phyloP scores from a whole-genome alignment of 176 grass and related monocot genomes.

The Eragrostis curvula region DNA sequence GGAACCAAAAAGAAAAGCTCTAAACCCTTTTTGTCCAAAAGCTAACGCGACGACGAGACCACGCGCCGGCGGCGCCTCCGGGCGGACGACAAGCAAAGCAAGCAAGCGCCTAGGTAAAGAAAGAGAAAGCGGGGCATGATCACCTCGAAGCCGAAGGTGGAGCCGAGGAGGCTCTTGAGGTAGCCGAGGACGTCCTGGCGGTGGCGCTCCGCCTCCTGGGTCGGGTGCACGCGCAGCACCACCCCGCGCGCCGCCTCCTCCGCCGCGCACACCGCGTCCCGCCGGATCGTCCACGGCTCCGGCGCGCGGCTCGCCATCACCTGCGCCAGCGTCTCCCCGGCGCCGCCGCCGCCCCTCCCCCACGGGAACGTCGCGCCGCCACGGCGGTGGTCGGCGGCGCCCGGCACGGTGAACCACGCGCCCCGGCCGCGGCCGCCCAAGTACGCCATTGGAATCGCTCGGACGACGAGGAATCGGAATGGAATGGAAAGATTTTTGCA shows the following conservation, averaged over 20 bases:
- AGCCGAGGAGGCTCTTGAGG: conserved; percentile 54
- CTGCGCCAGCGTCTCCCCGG: not conserved
- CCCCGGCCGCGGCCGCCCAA: not conserved
- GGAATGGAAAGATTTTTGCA: conserved; percentile 23
- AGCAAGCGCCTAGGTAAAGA: not conserved
- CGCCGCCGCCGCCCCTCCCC: not conserved
- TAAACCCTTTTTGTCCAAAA: too few relatives aligned
- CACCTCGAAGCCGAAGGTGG: conserved; percentile 65
- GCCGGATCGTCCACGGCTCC: not conserved
- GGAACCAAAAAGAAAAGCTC: not conserved
- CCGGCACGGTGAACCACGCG: not conserved
- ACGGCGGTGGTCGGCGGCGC: not conserved
- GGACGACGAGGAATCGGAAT: not conserved
- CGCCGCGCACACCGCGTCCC: conserved; percentile 36
- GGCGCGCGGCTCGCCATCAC: conserved; percentile 11
- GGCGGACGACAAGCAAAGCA: not conserved
- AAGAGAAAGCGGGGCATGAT: not conserved
- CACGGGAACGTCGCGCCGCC: not conserved
- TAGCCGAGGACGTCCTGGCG: conserved; percentile 56
- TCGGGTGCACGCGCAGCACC: conserved; percentile 60
- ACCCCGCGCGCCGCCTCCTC: conserved; percentile 58
- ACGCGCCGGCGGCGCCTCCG: not conserved
- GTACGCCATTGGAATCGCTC: conserved; percentile 30
- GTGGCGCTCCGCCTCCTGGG: conserved; percentile 58
- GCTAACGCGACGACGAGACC: not conserved